Conservation (phyloP, 106 monocot genomes). For the Platanthera zijinensis region DNA sequence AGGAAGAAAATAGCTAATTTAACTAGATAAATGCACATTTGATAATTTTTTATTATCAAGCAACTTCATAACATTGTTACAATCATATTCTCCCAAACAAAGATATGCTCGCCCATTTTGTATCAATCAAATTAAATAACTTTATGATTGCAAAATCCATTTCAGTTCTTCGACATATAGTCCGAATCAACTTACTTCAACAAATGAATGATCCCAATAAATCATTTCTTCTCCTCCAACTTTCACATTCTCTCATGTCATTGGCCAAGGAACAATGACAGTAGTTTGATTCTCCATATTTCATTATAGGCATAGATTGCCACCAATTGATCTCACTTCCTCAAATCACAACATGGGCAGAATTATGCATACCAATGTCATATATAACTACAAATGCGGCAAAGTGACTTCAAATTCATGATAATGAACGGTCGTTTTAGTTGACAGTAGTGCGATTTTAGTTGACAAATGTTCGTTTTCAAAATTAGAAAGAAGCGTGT, state of each 20-base stretch:
- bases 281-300: neutral
- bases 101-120: neutral
- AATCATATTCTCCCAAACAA: neutral
- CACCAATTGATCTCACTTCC: neutral
- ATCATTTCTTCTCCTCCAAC: neutral
- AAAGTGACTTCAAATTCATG: neutral
- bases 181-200: neutral
- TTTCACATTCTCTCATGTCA: neutral
- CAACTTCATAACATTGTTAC: neutral
- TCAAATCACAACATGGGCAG: neutral
- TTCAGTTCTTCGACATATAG: neutral
- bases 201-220: neutral
- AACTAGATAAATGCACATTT: neutral
- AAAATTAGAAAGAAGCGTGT: neutral
- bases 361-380: neutral
- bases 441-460: neutral
- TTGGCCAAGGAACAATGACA: neutral
- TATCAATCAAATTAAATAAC: neutral
- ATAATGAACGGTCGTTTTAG: neutral
- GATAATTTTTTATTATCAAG: neutral
- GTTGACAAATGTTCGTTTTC: neutral
- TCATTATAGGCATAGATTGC: neutral
- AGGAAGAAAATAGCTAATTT: neutral
- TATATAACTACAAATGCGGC: neutral
- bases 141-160: neutral